Conservation (phyloP, 2,329 filamentous ascomycete genomes). For the Colletotrichum filicis region DNA sequence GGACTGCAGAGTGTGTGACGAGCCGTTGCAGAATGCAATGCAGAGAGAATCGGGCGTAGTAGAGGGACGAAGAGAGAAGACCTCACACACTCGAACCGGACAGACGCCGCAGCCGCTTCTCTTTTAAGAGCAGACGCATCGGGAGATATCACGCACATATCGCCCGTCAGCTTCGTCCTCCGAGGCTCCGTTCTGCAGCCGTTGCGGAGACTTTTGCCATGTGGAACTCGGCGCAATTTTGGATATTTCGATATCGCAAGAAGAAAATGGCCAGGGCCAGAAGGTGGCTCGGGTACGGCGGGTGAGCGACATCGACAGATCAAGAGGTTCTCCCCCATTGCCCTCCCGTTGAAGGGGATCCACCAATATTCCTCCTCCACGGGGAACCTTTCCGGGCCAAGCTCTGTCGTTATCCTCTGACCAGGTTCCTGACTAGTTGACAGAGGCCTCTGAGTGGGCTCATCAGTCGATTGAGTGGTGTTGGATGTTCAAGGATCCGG, state of each 20-base stretch:
- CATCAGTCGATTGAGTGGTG: neutral
- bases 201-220: neutral
- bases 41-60: neutral
- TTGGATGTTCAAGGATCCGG: neutral
- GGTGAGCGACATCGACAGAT: neutral
- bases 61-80: neutral
- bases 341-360: neutral
- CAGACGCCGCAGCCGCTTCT: neutral
- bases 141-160: neutral
- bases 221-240: slow-evolving; percentile 6
- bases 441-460: neutral
- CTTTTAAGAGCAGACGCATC: neutral
- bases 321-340: neutral
- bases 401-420: neutral
- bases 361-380: neutral
- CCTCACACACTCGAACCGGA: neutral
- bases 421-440: neutral
- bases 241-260: neutral
- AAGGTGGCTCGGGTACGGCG: neutral
- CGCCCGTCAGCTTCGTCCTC: neutral
- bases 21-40: neutral
- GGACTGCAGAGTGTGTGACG: neutral
- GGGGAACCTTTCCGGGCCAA: neutral
- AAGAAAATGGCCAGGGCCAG: neutral
- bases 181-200: neutral